Base-by-base conservation (phyloP, 768 basidiomycete species). In the Suillus clintonianus region DNA sequence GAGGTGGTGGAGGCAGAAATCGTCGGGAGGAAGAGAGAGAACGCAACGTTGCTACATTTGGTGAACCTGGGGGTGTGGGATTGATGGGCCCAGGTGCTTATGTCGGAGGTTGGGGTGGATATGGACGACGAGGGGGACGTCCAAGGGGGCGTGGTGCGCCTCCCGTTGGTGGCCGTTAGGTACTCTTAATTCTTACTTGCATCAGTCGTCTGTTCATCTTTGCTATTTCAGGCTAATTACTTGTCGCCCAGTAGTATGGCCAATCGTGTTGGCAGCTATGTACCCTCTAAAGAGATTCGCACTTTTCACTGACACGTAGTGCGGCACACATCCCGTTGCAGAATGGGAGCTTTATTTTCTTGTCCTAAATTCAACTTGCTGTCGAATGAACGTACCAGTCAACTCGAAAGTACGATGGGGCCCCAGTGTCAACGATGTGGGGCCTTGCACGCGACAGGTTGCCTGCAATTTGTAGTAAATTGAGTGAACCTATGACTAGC, bases 41-140 rank as follows among this genome's bases (percentile, higher is more conserved):
- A 75, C 86, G 85, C 75, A 94, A 94, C 69, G 86, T 94, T 10
- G 89, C 90, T 36, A 94, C 92, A 9, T 95, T 95, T 81, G 93
- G 92, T 3, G 92, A 94, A 72, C 87, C 92, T 9, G 91, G 91
- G 13, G 89, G 89, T 55, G 85, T 90, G 19, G 90, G 91, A 7
- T 72, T 91, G 58, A 83, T 92, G 81, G 91, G 91, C 0, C 90
- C 90, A 32, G 89, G 89, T 43, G 88, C 87, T 13, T 91, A 91
- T 75, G 88, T 90, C n/a, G 84, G 86, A 55, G 90, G 88, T 19
- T 91, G 89, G 88, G 89, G 89, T 42, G 89, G 88, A 15, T 86
- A 86, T 75, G 86, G 89, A 19, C 74, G 84, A 36, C 71, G 83
- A 51, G 82, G 83, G 22, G 79, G 79, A 3, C 78, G 82, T 59